Evolutionary conservation across 805 yeast species (phyloP), one percentile per base, ranked within the genome.

Genomic region (Yarrowia hollandica): DNA sequence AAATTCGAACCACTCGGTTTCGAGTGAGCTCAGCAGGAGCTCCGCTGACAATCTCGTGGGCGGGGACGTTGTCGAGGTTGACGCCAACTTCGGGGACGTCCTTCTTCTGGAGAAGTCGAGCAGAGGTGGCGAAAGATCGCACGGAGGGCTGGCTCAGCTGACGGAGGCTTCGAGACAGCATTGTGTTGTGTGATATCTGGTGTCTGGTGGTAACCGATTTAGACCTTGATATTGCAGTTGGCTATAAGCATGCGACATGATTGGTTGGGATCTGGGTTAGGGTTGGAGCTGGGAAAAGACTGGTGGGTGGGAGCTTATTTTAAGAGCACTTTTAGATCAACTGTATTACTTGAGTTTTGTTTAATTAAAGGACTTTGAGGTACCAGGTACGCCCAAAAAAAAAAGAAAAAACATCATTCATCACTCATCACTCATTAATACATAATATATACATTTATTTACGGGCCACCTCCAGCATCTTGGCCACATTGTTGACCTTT

Each of bases 1-100:
- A 88, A 68, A 88, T 88, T 70, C 92, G 81, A 5, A 85, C 95
- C 21, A 83, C 78, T 72, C 96, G 80, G 59, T 78, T 75, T 18
- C 82, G 75, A 56, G 73, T 63, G 52, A 86, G 73, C 60, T 83
- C 92, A 41, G 68, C 69, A 57, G 96, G 96, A 10, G 96, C 95
- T 12, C 96, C 96, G 61, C 86, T 81, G 60, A 85, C 74, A 31
- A 82, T 62, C 71, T 87, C 90, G 66, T 82, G 33, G 44, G 52
- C 25, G 5, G 44, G 44, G 11, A 52, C 44, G 33, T 52, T 52
- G 42, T 52, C 58, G 44, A 52, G 58, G 33, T 52, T 52, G 33
- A 52, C 44, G 10, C 38, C 44, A 19, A 52, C 58, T 19, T 48
- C 39, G 22, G 55, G 39, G 39, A 48, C 55, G 23, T 48, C 55